Base-by-base conservation (phyloP, 1,284 basidiomycete genomes). In the Ustilago lituana region DNA sequence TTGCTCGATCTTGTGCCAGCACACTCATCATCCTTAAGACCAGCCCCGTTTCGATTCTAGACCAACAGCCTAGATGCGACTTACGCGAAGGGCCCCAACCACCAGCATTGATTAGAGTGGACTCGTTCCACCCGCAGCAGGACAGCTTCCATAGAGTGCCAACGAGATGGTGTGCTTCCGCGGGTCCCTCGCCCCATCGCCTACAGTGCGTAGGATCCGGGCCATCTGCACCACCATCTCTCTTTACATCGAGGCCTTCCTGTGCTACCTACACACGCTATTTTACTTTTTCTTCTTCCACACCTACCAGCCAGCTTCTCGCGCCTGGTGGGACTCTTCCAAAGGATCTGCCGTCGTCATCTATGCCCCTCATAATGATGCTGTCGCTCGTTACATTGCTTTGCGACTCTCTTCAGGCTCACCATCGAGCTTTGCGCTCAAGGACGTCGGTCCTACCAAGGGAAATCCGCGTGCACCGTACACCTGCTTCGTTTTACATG, bases 401-500 rank as follows among this genome's bases (percentile, higher is more conserved):
- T 38, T 72, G 1, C 62, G 68, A 15, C 55, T 72, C n/a, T 62
- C 66, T 9, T 59, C 63, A 19, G 59, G 57, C 12, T 65, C 68
- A 10, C 67, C 68, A 4, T 69, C 65, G 6, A 66, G 55, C 20
- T 73, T 63, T 49, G 60, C 70, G 5, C 53, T 70, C 31, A 56
- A 56, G 15, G 54, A 69, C 14, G 50, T 54, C 15, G 68, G 66
- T 8, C 59, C 62, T 6, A 58, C 58, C 6, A 51, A 51, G 24
- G 46, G 39, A 15, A 58, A 60, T 17, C 58, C 68, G 36, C 58
- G 52, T 14, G 57, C 61, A 5, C 71, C 71, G 5, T 70, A 70
- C n/a, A 70, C 66, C 3, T 73, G 71, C 62, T 64, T 73, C 20
- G 66, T 73, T 2, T 38, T 73, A 10, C 65, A 70, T 29, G 47